Percentiles rank a stretch among this genome's conserved stretches.
phyloP scores from a whole-genome alignment of 345 rosid species.

The Firmiana major region DNA sequence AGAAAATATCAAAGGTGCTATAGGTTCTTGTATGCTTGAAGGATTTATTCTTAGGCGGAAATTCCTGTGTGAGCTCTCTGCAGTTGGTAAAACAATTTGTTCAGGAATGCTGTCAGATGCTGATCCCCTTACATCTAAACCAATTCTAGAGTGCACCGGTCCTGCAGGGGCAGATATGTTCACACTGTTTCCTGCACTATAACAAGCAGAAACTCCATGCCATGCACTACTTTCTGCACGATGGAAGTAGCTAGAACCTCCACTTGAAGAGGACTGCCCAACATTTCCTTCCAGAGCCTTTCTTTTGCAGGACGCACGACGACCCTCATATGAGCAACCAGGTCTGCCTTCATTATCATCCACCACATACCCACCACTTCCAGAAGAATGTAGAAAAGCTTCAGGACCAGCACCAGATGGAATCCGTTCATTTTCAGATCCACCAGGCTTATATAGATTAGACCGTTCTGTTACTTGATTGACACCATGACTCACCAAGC shows the following conservation, averaged over 20 bases:
- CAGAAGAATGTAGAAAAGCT: conserved; percentile 34
- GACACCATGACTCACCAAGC: conserved; percentile 43
- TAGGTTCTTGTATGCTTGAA: conserved; percentile 41
- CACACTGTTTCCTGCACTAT: conserved; percentile 32
- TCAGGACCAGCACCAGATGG: conserved; percentile 32
- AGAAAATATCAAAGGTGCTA: conserved; percentile 40
- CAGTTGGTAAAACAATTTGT: conserved; percentile 28
- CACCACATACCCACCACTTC: conserved; percentile 34
- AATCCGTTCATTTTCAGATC: conserved; percentile 30
- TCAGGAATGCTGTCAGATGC: conserved; percentile 34
- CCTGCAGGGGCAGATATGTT: conserved; percentile 41
- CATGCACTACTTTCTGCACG: conserved; percentile 50
- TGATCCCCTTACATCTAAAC: conserved; percentile 40
- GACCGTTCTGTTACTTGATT: conserved; percentile 44
- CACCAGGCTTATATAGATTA: conserved; percentile 33
- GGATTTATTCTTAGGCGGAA: conserved; percentile 51
- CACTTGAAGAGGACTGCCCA: conserved; percentile 57
- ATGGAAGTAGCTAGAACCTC: conserved; percentile 52
- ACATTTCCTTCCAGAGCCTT: conserved; percentile 63
- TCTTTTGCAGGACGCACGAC: conserved; percentile 67
- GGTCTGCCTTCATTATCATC: conserved; percentile 41
- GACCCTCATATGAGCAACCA: conserved; percentile 50
- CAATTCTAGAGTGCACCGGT: conserved; percentile 42
- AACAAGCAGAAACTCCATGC: conserved; percentile 33
- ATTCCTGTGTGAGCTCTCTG: conserved; percentile 55